Evolutionary conservation across 176 grass and related monocot genomes (phyloP).

Genomic region (Cymbopogon citratus): DNA sequence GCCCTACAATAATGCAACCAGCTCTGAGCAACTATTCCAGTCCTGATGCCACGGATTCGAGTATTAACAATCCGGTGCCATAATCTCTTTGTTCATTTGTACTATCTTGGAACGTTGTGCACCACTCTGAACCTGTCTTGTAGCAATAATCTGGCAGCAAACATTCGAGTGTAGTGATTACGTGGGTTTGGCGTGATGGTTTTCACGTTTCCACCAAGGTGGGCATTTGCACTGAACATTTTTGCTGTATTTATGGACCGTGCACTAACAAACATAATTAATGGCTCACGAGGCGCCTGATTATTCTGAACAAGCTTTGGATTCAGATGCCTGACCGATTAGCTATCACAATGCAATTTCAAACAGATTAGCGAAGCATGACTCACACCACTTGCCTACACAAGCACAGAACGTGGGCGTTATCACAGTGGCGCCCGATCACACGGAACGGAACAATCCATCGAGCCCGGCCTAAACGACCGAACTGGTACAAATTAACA

Average conservation of each 20-base stretch:
- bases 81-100: neutral
- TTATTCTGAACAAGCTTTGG: neutral
- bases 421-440: neutral
- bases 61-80: neutral
- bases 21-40: neutral
- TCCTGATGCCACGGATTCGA: neutral
- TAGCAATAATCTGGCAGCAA: neutral
- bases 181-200: neutral
- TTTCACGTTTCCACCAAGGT: neutral
- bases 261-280: neutral
- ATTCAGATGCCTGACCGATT: neutral
- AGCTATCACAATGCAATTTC: neutral
- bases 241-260: neutral
- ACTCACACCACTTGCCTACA: neutral
- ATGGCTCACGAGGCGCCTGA: no score
- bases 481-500: neutral
- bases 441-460: neutral
- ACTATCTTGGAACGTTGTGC: neutral
- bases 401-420: neutral
- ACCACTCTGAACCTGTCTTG: neutral
- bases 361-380: neutral
- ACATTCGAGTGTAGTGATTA: neutral
- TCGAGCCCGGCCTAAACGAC: neutral
- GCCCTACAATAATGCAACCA: conserved; percentile 24
- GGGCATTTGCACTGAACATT: neutral